Evolutionary conservation across 148 eudicot genomes (phyloP), one percentile per base, ranked within the genome.

Genomic region (Silene conica): DNA sequence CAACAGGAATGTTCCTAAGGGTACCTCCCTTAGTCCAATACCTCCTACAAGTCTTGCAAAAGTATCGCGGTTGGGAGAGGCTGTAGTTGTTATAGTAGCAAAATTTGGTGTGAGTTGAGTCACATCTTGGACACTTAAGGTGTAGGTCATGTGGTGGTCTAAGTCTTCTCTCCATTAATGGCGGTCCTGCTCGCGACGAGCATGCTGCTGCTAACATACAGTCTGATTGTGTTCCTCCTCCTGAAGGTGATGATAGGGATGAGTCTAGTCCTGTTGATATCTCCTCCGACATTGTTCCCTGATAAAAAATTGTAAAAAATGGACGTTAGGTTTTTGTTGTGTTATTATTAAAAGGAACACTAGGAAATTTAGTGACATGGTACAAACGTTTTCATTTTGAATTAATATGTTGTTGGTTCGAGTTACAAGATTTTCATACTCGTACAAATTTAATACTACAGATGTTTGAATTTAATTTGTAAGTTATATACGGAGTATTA

Each of bases 41-140:
- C 67, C 94, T 81, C 58, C 97, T 77, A 76, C 97, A 92, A n/a
- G 97, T 85, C 83, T 92, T 92, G 85, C 97, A 92, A 76, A 92
- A 92, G 87, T 89, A 89, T 63, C 97, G 71, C 3, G 97, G 97
- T 59, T 92, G 97, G 25, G 97, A 80, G 61, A 92, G 90, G 73
- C 92, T 88, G 77, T 92, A 92, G 84, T 92, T 92, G 89, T 92
- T 92, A 87, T 92, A 92, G 86, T 92, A 92, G 75, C 97, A 92
- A 78, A 92, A 92, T 56, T 92, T 92, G 79, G 97, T 92, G 87
- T 92, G 85, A 0, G 87, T 84, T 0, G 97, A 92, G 52, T 89
- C 97, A 70, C 97, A 92, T 31, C 97, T 71, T 3, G 97, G 97
- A 71, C 95, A 89, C 71, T 92, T 89, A 3, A 83, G 83, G 61